phyloP scores from a whole-genome alignment of 2,329 filamentous ascomycete species.

The Biscogniauxia marginata region DNA sequence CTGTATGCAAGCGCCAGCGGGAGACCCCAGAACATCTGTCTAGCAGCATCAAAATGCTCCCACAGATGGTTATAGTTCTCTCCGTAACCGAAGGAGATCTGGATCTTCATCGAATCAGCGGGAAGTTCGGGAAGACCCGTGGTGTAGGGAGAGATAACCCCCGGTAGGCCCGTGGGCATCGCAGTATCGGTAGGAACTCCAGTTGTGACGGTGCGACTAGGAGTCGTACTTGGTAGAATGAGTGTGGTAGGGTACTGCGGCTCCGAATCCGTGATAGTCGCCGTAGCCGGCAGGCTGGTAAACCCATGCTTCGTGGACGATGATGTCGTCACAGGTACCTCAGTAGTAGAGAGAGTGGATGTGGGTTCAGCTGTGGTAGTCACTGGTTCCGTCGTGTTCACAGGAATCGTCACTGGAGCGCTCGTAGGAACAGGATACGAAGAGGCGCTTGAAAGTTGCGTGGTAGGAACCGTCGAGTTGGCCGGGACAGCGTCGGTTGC shows the following conservation, averaged over 20 bases:
- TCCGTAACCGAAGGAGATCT: slow-evolving; percentile 78
- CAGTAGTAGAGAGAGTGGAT: slow-evolving; percentile 4
- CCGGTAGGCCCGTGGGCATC: slow-evolving; percentile 67
- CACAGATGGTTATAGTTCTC: slow-evolving; percentile 86
- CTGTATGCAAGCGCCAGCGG: slow-evolving; percentile 69
- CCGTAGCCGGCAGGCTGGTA: slow-evolving; percentile 43
- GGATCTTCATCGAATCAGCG: slow-evolving; percentile 67
- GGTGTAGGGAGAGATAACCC: slow-evolving; percentile 70
- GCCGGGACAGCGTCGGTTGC: slow-evolving; percentile 4
- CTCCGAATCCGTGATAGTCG: slow-evolving; percentile 43
- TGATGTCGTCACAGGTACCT: slow-evolving; percentile 4
- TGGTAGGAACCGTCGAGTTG: neutral
- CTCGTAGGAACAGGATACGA: slow-evolving; percentile 11
- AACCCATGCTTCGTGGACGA: slow-evolving; percentile 12
- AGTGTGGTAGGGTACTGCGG: slow-evolving; percentile 61
- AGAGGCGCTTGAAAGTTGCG: too few species aligned
- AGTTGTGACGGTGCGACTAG: slow-evolving; percentile 39
- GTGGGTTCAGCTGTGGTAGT: slow-evolving; percentile 11
- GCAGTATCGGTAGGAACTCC: slow-evolving; percentile 46
- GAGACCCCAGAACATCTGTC: slow-evolving; percentile 80
- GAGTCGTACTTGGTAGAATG: slow-evolving; percentile 50
- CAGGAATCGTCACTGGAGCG: slow-evolving; percentile 8
- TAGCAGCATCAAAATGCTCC: slow-evolving; percentile 66
- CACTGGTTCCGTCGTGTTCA: slow-evolving; percentile 6
- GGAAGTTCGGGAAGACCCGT: slow-evolving; percentile 54